Evolutionary conservation across 2,329 filamentous ascomycete genomes (phyloP).

Genomic region (Blastomyces parvus): DNA sequence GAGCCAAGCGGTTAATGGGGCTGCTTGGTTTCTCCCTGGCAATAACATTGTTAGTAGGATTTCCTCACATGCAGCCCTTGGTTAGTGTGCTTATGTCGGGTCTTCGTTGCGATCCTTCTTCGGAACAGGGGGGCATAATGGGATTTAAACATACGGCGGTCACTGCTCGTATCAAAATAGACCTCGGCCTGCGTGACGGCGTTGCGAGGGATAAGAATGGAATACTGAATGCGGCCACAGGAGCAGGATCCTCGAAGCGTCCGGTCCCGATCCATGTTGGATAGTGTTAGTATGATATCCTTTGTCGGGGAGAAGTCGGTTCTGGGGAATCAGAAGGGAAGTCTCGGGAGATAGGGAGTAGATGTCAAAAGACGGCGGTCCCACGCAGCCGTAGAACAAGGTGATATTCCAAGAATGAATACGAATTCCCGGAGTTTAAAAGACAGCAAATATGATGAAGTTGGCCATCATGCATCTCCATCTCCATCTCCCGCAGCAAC

Average conservation of each 20-base stretch:
- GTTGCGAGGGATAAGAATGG: conserved; percentile 57
- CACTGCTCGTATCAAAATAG: conserved; percentile 61
- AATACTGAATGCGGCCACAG: conserved; percentile 77
- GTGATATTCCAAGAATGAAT: background rate
- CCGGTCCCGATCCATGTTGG: conserved; percentile 13
- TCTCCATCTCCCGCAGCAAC: background rate
- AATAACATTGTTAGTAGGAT: background rate
- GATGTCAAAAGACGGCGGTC: background rate
- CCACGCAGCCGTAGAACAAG: background rate
- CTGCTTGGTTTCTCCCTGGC: conserved; percentile 54
- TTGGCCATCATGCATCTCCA: background rate
- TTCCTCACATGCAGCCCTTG: background rate
- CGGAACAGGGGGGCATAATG: background rate
- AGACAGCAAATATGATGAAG: background rate
- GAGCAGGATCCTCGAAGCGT: conserved; percentile 45
- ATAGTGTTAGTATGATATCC: background rate
- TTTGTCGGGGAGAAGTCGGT: background rate
- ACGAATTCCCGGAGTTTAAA: background rate
- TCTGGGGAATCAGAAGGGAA: background rate
- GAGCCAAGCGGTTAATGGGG: conserved; percentile 70
- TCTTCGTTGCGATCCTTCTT: background rate
- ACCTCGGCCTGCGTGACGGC: conserved; percentile 53
- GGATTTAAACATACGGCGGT: conserved; percentile 55
- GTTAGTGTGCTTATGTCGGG: background rate
- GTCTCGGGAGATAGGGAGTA: background rate